phyloP scores from a whole-genome alignment of 2,329 filamentous ascomycete genomes.

The Aschersonia sp. region DNA sequence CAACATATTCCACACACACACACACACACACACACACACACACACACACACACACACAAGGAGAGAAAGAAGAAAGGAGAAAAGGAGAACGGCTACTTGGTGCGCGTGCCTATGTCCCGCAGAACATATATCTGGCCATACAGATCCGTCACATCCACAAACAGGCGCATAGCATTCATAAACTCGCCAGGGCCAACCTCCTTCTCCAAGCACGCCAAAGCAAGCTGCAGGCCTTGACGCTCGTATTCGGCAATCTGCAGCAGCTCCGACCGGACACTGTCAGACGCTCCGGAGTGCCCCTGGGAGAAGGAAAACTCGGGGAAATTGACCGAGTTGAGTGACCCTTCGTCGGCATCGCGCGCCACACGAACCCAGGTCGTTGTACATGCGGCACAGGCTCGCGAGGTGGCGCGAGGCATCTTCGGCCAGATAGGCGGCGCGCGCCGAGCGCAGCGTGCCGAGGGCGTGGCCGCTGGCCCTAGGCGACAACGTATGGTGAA shows the following conservation, averaged over 20 bases:
- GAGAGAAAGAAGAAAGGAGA: too few species aligned
- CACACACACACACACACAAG: too few species aligned
- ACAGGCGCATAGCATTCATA: neutral
- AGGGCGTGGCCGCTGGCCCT: conserved; percentile 1
- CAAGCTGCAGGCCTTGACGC: neutral
- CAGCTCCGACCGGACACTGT: neutral
- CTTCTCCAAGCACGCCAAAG: neutral
- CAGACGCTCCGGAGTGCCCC: neutral
- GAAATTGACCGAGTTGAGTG: conserved; percentile 7
- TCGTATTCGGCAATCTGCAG: neutral
- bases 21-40: too few species aligned
- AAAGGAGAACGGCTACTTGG: too few species aligned
- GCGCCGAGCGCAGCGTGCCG: conserved; percentile 1
- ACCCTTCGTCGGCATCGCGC: conserved; percentile 5
- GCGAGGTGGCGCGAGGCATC: conserved; percentile 4
- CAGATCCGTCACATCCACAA: neutral
- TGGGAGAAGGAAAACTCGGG: conserved; percentile 3
- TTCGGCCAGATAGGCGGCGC: conserved; percentile 3
- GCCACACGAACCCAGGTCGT: conserved; percentile 6
- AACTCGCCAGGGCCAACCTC: neutral
- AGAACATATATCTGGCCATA: neutral
- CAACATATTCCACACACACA: too few species aligned
- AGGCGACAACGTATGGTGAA: neutral
- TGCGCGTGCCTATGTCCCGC: neutral
- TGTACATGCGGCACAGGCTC: conserved; percentile 7